A percentile compares a stretch with the other conserved stretches of the same genome.
phyloP scores from a whole-genome alignment of 495 filamentous ascomycete genomes.

The Hyaloscypha hepaticicola region DNA sequence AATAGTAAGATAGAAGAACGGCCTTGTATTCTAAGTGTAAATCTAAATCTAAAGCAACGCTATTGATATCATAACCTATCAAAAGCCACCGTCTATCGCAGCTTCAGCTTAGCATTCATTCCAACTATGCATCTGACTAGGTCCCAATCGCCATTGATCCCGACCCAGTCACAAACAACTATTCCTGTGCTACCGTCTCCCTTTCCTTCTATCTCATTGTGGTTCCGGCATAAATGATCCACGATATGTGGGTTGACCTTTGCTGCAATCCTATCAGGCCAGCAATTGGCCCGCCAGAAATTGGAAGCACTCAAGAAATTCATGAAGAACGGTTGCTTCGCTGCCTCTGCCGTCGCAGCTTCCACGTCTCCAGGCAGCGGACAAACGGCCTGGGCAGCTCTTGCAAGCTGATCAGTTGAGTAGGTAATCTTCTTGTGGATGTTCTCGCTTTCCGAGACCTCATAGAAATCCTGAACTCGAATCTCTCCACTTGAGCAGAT shows the following conservation, averaged over 20 bases:
- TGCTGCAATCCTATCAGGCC: slow-evolving; percentile 91
- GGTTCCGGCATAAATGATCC: slow-evolving; percentile 71
- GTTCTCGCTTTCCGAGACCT: slow-evolving; percentile 70
- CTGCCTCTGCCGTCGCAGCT: slow-evolving; percentile 22
- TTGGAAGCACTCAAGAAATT: slow-evolving; percentile 91
- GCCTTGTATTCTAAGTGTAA: slow-evolving; percentile 30
- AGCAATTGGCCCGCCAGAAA: slow-evolving; percentile 88
- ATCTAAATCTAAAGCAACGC: slow-evolving; percentile 22
- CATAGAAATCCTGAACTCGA: slow-evolving; percentile 94
- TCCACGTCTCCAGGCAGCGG: slow-evolving; percentile 32
- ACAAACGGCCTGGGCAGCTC: slow-evolving; percentile 55
- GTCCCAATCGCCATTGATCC: slow-evolving; percentile 89
- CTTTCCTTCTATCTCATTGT: slow-evolving; percentile 42
- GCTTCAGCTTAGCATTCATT: slow-evolving; percentile 77
- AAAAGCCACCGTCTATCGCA: slow-evolving; percentile 32
- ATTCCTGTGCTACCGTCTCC: slow-evolving; percentile 82
- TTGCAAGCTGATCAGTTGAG: slow-evolving; percentile 69
- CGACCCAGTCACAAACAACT: slow-evolving; percentile 92
- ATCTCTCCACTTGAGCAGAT: slow-evolving; percentile 70
- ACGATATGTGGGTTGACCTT: slow-evolving; percentile 89
- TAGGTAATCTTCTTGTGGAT: slow-evolving; percentile 79
- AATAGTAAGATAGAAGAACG: neutral
- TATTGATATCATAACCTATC: slow-evolving; percentile 1
- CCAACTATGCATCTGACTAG: slow-evolving; percentile 84
- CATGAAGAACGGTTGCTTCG: slow-evolving; percentile 67